phyloP scores from a whole-genome alignment of 2,329 filamentous ascomycete genomes.

The Fusarium camptoceras region DNA sequence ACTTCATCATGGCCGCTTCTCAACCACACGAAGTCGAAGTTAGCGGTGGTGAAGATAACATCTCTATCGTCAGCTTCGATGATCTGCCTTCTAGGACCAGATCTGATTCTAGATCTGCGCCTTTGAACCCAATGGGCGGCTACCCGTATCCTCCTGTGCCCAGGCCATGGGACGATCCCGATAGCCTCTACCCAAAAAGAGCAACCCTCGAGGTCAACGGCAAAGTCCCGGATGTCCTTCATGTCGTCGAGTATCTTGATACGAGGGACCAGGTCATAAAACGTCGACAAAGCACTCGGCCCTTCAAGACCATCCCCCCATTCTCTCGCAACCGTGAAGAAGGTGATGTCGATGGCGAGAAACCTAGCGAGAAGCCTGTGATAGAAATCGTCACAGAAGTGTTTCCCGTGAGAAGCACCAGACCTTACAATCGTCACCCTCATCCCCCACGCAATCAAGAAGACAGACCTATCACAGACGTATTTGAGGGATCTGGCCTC shows the following conservation, averaged over 20 bases:
- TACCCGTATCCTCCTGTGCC: background rate
- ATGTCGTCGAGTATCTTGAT: slow-evolving; percentile 56
- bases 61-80: slow-evolving; percentile 44
- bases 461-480: slow-evolving; percentile 48
- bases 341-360: slow-evolving; percentile 33
- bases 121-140: background rate
- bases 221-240: slow-evolving; percentile 56
- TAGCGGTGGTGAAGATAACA: slow-evolving; percentile 27
- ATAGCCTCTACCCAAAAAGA: slow-evolving; percentile 6
- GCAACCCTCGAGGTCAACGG: slow-evolving; percentile 47
- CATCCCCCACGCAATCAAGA: slow-evolving; percentile 25
- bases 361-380: slow-evolving; percentile 45
- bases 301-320: slow-evolving; percentile 53
- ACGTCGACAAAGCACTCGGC: slow-evolving; percentile 53
- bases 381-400: slow-evolving; percentile 59
- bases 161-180: background rate
- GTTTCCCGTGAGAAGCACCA: slow-evolving; percentile 36
- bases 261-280: slow-evolving; percentile 51
- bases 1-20: slow-evolving; percentile 28
- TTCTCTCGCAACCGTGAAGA: slow-evolving; percentile 28
- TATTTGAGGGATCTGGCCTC: slow-evolving; percentile 42
- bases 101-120: background rate
- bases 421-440: background rate
- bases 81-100: slow-evolving; percentile 13
- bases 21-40: slow-evolving; percentile 23